phyloP scores from a whole-genome alignment of 2,329 filamentous ascomycete genomes.

The Hirsutella minnesotensis region DNA sequence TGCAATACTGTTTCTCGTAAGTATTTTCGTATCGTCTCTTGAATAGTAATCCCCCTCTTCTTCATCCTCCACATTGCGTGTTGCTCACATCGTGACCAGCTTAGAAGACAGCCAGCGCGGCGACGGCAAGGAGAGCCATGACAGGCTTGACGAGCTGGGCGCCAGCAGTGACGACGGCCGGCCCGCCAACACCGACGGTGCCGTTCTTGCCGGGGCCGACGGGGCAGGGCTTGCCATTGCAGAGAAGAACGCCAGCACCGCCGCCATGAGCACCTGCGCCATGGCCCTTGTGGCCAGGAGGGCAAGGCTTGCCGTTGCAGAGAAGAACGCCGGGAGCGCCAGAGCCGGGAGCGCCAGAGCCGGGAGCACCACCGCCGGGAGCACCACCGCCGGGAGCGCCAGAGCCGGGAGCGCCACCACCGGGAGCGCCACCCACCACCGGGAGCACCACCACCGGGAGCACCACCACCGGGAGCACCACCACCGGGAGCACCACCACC shows the following conservation, averaged over 20 bases:
- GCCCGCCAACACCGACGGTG: constrained; percentile 1
- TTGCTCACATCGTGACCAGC: too few relatives aligned
- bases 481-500: background rate
- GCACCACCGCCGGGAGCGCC: too few relatives aligned
- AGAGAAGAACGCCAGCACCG: too few relatives aligned
- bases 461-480: background rate
- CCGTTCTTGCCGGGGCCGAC: background rate
- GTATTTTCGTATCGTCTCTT: too few relatives aligned
- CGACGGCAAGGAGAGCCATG: constrained; percentile 12
- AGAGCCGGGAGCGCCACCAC: too few relatives aligned
- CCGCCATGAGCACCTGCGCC: too few relatives aligned
- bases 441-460: background rate
- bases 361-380: too few relatives aligned
- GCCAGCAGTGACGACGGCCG: constrained; percentile 8
- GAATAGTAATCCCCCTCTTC: background rate
- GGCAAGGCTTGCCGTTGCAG: too few relatives aligned
- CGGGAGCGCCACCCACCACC: too few relatives aligned
- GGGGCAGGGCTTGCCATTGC: background rate
- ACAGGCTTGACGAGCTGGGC: constrained; percentile 11
- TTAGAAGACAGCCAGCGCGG: constrained; percentile 14
- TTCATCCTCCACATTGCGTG: too few relatives aligned
- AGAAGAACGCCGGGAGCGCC: background rate
- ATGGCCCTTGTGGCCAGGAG: too few relatives aligned
- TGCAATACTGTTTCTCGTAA: too few relatives aligned
- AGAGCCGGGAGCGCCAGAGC: background rate